Evolutionary conservation across 2,329 filamentous ascomycete species (phyloP).

Genomic region (Pestalotiopsis sp.): DNA sequence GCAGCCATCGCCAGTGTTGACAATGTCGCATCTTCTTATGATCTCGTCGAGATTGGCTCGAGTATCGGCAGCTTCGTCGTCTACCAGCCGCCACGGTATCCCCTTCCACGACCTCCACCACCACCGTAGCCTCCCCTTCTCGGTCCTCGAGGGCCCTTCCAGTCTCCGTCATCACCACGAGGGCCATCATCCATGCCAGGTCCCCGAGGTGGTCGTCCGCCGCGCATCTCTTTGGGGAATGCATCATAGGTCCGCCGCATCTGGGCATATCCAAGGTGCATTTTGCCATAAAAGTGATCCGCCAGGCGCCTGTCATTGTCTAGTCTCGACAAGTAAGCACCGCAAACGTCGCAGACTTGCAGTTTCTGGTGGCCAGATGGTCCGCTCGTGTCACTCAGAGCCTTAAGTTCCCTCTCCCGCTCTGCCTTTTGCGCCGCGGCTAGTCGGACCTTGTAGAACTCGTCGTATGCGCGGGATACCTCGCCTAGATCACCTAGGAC

Average conservation of each 20-base stretch:
- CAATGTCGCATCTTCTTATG: neutral
- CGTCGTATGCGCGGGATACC: slow-evolving; percentile 81
- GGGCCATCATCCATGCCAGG: slow-evolving; percentile 49
- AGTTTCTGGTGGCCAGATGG: slow-evolving; percentile 96
- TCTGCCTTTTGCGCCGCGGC: slow-evolving; percentile 82
- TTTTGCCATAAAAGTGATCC: slow-evolving; percentile 99
- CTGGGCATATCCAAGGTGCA: slow-evolving; percentile 97
- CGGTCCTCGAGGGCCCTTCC: slow-evolving; percentile 50
- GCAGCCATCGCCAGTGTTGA: neutral
- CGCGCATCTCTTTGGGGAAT: slow-evolving; percentile 86
- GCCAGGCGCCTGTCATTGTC: slow-evolving; percentile 94
- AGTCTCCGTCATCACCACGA: slow-evolving; percentile 47
- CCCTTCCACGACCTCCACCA: slow-evolving; percentile 48
- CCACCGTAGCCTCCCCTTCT: slow-evolving; percentile 59
- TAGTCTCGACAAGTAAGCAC: slow-evolving; percentile 86
- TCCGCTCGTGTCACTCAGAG: slow-evolving; percentile 86
- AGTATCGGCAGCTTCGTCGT: neutral
- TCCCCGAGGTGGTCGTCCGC: slow-evolving; percentile 61
- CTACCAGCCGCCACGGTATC: slow-evolving; percentile 52
- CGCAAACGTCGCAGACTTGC: slow-evolving; percentile 98
- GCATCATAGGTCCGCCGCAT: slow-evolving; percentile 93
- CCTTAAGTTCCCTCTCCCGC: slow-evolving; percentile 85
- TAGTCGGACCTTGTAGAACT: slow-evolving; percentile 83
- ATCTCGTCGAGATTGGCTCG: neutral
- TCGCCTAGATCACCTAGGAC: slow-evolving; percentile 81